These are phyloP conservation scores for Taiozyma sp. DNA, from an alignment of 1,139 yeast species.

Conservation along the genomic window DNA sequence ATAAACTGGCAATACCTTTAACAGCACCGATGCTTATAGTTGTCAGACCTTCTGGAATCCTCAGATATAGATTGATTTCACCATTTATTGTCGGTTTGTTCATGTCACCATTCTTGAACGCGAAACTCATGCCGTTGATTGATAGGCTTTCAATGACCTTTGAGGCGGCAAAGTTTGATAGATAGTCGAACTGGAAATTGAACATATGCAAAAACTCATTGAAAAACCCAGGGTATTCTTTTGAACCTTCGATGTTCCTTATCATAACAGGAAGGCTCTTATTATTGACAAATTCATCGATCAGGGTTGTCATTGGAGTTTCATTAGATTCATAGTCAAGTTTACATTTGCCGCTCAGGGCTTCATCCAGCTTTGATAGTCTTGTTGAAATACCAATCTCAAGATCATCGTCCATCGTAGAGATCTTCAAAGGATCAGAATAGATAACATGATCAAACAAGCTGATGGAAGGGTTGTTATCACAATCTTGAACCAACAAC, in stretches of 20 bases:
- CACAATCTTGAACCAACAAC: conserved; percentile 29
- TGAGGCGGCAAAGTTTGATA: conserved; percentile 13
- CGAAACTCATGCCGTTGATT: conserved; percentile 28
- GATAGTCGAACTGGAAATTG: conserved; percentile 15
- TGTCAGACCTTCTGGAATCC: conserved; percentile 25
- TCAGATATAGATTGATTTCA: conserved; percentile 25
- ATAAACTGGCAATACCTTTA: conserved; percentile 31
- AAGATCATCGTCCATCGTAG: conserved; percentile 10
- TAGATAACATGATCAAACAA: conserved; percentile 13
- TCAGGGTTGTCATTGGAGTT: conserved; percentile 30
- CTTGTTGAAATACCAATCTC: conserved; percentile 9
- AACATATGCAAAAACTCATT: conserved; percentile 13
- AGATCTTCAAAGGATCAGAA: conserved; percentile 12
- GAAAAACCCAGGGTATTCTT: conserved; percentile 10
- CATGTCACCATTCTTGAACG: conserved; percentile 24
- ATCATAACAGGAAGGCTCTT: conserved; percentile 22
- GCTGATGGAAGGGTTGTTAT: conserved; percentile 20
- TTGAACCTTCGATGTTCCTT: conserved; percentile 22
- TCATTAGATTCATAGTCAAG: conserved; percentile 14
- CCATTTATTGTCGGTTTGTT: conserved; percentile 29
- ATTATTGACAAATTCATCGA: conserved; percentile 26
- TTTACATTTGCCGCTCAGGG: conserved; percentile 18
- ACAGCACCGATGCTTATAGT: conserved; percentile 24
- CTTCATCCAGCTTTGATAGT: conserved; percentile 12
- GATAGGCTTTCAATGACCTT: conserved; percentile 28